Evolutionary conservation across 306 rosid genomes (phyloP).

Genomic region (Begonia fuchsioides): DNA sequence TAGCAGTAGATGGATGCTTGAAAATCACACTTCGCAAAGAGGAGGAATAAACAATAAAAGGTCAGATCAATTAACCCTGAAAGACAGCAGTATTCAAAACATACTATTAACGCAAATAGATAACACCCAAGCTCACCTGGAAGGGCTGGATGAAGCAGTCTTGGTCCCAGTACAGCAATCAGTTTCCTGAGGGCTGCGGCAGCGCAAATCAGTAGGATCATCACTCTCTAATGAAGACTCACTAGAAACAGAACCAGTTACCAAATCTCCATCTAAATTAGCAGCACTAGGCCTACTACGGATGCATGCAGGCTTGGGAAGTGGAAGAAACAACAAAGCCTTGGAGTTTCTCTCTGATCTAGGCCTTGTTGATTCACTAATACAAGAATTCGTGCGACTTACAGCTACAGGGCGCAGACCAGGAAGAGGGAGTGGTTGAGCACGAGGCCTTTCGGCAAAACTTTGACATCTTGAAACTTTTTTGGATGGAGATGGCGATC

Average conservation of each 20-base stretch:
- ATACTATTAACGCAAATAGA: background rate
- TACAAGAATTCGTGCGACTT: conserved; percentile 73
- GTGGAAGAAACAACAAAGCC: conserved; percentile 48
- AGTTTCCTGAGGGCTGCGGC: conserved; percentile 57
- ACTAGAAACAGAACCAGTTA: conserved; percentile 51
- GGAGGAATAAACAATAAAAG: conserved; percentile 12
- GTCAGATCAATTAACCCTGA: conserved; percentile 3
- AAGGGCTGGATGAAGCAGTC: conserved; percentile 58
- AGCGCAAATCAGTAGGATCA: conserved; percentile 56
- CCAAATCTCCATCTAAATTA: conserved; percentile 71
- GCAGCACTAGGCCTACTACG: conserved; percentile 38
- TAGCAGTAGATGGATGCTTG: conserved; percentile 51
- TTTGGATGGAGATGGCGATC: conserved; percentile 91
- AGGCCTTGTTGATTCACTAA: conserved; percentile 47
- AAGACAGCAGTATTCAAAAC: too few relatives aligned
- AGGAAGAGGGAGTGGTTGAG: conserved; percentile 97
- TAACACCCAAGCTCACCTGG: conserved; percentile 43
- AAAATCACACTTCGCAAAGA: conserved; percentile 36
- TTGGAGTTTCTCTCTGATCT: conserved; percentile 49
- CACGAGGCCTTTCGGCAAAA: conserved; percentile 69
- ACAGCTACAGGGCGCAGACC: conserved; percentile 48
- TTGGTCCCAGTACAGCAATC: conserved; percentile 58
- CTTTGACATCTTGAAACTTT: conserved; percentile 83
- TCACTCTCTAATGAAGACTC: conserved; percentile 68
- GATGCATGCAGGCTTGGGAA: conserved; percentile 68